Percentiles rank a stretch among this genome's conserved stretches.
Conservation (phyloP, 2,329 filamentous ascomycete genomes). For the Nothophaeocryptopus gaeumannii region DNA sequence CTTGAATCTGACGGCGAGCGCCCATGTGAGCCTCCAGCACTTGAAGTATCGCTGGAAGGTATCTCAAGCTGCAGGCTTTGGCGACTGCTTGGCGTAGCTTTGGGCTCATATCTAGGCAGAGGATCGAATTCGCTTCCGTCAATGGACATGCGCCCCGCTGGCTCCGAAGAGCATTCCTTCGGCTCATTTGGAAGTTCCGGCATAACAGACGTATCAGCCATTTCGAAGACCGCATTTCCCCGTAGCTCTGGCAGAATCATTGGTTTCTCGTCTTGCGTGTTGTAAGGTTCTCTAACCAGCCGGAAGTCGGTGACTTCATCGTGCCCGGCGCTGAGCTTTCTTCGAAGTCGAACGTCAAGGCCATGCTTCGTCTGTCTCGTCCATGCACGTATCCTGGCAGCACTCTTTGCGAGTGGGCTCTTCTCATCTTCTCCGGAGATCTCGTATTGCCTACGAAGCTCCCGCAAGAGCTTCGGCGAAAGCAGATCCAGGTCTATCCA, state of each 20-base stretch:
- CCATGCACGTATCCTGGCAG: slow-evolving; percentile 22
- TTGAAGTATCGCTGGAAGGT: too few relatives aligned
- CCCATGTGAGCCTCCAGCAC: background rate
- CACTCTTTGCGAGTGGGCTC: slow-evolving; percentile 11
- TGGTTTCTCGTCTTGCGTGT: background rate
- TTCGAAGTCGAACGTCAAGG: slow-evolving; percentile 15
- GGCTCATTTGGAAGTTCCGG: slow-evolving; percentile 6
- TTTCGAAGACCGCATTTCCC: slow-evolving; percentile 12
- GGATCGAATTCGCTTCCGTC: slow-evolving; percentile 1
- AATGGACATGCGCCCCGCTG: too few relatives aligned
- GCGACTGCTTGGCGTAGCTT: too few relatives aligned
- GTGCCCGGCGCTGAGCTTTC: slow-evolving; percentile 10
- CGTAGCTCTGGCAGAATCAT: slow-evolving; percentile 4
- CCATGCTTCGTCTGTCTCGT: slow-evolving; percentile 17
- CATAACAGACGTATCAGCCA: slow-evolving; percentile 6
- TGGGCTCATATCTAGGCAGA: background rate
- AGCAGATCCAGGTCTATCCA: slow-evolving; percentile 18
- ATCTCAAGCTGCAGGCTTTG: too few relatives aligned
- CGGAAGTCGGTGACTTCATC: slow-evolving; percentile 19
- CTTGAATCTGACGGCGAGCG: slow-evolving; percentile 4
- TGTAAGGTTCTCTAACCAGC: slow-evolving; percentile 2
- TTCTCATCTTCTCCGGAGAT: slow-evolving; percentile 4
- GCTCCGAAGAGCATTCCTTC: background rate
- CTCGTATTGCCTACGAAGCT: slow-evolving; percentile 17
- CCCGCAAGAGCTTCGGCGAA: slow-evolving; percentile 14